Base-by-base conservation (phyloP, 352 stramenopile genomes). In the Phytophthora pistaciae region DNA sequence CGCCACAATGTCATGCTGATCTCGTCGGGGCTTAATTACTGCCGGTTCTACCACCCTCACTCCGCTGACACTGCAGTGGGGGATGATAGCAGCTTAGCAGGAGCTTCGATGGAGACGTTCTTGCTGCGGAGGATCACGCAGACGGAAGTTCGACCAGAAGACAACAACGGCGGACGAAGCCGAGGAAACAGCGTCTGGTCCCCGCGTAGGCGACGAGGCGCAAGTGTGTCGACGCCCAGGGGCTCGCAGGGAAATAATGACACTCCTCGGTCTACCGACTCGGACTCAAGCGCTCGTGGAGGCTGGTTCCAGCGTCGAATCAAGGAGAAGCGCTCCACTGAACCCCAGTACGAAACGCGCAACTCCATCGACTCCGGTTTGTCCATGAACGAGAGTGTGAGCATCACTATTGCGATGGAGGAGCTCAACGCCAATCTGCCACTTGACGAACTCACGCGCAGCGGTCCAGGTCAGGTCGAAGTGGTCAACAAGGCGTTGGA, bases 21-120 rank as follows among this genome's bases (percentile, higher is more conserved):
- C 0, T 68, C 75, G 0, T 73, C 72, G 3, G 76, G 75, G 16
- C 70, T 88, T 10, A 87, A 89, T 36, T 84, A 79, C 53, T 83
- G 76, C n/a, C 73, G 83, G 44, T 77, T 90, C 46, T 92, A 85
- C 56, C 82, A 91, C 46, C 87, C 87, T 11, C 84, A 91, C 57
- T 11, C 61, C 42, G 62, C 62, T 44, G 70, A 83, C 13, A 77
- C 55, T 23, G 74, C 74, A 13, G 67, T 74, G 23, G 56, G 68
- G 10, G 49, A 54, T 14, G 75, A 80, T 29, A 72, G 60, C 74
- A 25, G 48, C 16, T 53, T 33, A 70, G 69, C 56, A 23, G 33
- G 56, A 31, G 13, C 64, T 5, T 78, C 68, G 3, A 85, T 91
- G 78, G 78, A 82, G 67, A 78, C 63, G n/a, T 92, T 92, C 55